Conservation (phyloP, 2,329 filamentous ascomycete genomes). For the Exophiala bonariae region DNA sequence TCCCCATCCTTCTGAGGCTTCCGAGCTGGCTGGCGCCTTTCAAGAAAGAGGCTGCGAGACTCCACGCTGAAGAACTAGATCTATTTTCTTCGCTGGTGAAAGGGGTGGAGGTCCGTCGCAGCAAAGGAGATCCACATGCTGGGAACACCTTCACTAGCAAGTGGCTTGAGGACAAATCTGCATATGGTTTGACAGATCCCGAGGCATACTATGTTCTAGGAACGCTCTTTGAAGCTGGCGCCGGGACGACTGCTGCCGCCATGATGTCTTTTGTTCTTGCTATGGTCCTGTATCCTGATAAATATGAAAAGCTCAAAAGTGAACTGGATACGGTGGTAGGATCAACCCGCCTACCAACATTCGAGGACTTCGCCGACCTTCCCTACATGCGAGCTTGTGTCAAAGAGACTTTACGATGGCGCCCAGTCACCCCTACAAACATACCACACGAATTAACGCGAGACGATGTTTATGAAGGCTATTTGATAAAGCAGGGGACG, state of each 20-base stretch:
- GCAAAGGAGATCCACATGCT: constrained; percentile 5
- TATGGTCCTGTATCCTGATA: constrained; percentile 51
- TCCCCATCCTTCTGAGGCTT: constrained; percentile 20
- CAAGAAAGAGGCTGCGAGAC: constrained; percentile 10
- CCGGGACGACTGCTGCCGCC: constrained; percentile 46
- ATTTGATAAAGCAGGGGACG: constrained; percentile 25
- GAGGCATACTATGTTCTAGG: constrained; percentile 33
- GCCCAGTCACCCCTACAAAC: constrained; percentile 37
- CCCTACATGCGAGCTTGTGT: constrained; percentile 56
- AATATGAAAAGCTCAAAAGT: constrained; percentile 46
- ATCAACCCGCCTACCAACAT: constrained; percentile 45
- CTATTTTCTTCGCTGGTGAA: constrained; percentile 18
- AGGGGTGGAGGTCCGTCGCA: neutral
- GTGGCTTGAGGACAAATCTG: constrained; percentile 15
- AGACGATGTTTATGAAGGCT: constrained; percentile 26
- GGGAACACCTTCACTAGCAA: constrained; percentile 21
- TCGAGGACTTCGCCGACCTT: constrained; percentile 49
- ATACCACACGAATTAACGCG: constrained; percentile 23
- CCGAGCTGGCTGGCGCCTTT: constrained; percentile 21
- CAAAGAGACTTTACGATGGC: constrained; percentile 59
- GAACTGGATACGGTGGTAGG: constrained; percentile 55
- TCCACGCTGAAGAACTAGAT: constrained; percentile 18
- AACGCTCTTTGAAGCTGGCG: constrained; percentile 41
- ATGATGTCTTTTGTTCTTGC: constrained; percentile 49
- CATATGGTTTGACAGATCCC: constrained; percentile 22